phyloP scores from a whole-genome alignment of 176 grass and related monocot species.

The Chloris gayana region DNA sequence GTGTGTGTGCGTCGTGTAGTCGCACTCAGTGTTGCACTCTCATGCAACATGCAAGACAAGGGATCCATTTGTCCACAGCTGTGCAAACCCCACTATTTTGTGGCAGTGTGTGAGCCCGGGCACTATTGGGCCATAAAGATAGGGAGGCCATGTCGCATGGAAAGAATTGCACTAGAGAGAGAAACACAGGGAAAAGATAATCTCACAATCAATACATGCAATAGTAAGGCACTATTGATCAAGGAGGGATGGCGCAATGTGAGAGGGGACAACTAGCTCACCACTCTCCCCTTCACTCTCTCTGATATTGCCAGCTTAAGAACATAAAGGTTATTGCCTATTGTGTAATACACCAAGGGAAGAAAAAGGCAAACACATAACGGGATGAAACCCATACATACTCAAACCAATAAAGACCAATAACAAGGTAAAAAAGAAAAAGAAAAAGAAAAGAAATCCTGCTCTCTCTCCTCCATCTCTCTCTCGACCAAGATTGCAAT shows the following conservation, averaged over 20 bases:
- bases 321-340: too few relatives aligned
- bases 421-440: neutral
- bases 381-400: slow-evolving; percentile 28
- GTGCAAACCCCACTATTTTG: slow-evolving; percentile 53
- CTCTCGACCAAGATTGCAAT: slow-evolving; percentile 48
- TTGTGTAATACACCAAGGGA: neutral
- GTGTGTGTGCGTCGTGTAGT: slow-evolving; percentile 45
- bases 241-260: slow-evolving; percentile 24
- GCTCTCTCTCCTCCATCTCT: neutral
- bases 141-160: slow-evolving; percentile 58
- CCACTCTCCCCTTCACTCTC: slow-evolving; percentile 3
- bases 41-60: slow-evolving; percentile 93
- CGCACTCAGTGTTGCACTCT: slow-evolving; percentile 69
- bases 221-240: slow-evolving; percentile 52
- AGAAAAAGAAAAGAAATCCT: neutral
- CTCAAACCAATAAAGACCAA: slow-evolving; percentile 2
- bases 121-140: slow-evolving; percentile 76
- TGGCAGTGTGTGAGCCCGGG: slow-evolving; percentile 51
- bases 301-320: slow-evolving; percentile 12
- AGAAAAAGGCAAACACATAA: slow-evolving; percentile 7
- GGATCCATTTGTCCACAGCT: slow-evolving; percentile 76
- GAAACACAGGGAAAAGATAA: slow-evolving; percentile 22
- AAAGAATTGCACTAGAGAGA: slow-evolving; percentile 49
- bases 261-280: slow-evolving; percentile 27
- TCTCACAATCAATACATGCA: slow-evolving; percentile 46